Evolutionary conservation across 306 rosid genomes (phyloP), one percentile per base, ranked within the genome.

Genomic region (Castanospermum australe): DNA sequence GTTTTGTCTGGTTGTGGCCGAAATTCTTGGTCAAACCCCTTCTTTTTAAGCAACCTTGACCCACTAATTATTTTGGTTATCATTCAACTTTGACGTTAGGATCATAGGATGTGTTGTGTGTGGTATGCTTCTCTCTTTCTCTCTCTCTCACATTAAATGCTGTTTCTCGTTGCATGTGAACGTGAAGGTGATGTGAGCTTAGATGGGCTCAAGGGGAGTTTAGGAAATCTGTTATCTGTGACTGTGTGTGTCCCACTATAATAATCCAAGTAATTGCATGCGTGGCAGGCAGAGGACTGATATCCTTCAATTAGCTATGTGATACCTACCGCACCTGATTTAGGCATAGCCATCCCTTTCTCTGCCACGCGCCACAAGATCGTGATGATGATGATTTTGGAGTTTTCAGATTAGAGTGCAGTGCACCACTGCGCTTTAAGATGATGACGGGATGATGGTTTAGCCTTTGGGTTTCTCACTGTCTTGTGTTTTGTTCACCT

Each of bases 41-140:
- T 9, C 39, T 28, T 63, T 82, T 84, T 9, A 77, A 87, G 86
- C 60, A 86, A 83, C 78, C 75, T 86, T 84, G 90, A 87, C 88
- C 92, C 79, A 81, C 82, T 80, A 57, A 86, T 86, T 79, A 69
- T 78, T 82, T 71, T 76, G 57, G 80, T 67, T 25, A 67, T 86
- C 80, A 79, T 82, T 56, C 63, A 50, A 55, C 84, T 81, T 66
- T 84, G 83, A 77, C 72, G 80, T 78, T 83, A 56, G 86, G 77
- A 83, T 83, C 63, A 62, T 42, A 72, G 33, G 38, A 17, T 42
- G 48, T 50, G 62, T 41, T 38, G 24, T 15, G 42, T 50, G 50
- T 48, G 20, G 20, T 55, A 33, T 65, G 35, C 20, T 78, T 70
- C 78, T 70, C 52, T 62, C 72, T 73, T 65, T 75, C 6, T 28